phyloP scores from a whole-genome alignment of 345 rosid genomes.

The Kernera saxatilis region DNA sequence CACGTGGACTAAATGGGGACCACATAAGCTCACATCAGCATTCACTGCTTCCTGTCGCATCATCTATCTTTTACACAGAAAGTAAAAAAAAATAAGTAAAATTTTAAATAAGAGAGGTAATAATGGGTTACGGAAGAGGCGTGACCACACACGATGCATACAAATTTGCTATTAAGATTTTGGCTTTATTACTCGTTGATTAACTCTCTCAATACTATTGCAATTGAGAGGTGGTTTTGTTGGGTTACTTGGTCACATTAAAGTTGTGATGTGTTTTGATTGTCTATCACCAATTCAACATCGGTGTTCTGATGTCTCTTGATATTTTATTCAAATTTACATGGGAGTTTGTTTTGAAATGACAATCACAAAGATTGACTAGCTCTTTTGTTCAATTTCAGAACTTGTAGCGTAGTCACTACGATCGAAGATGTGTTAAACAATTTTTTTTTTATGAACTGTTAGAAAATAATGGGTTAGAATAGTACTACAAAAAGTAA shows the following conservation, averaged over 20 bases:
- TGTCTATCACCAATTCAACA: background rate
- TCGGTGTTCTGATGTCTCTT: background rate
- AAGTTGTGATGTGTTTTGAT: background rate
- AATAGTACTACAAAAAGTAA: no score
- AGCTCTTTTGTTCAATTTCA: no score
- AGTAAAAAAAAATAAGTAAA: background rate
- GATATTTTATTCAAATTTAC: background rate
- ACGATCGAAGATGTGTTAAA: no score
- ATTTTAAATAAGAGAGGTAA: slow-evolving; percentile 11
- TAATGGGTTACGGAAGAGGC: slow-evolving; percentile 8
- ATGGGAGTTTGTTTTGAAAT: background rate
- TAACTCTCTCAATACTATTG: background rate
- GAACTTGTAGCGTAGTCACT: no score
- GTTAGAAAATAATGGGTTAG: no score
- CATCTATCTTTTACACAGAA: slow-evolving; percentile 25
- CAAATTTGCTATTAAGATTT: background rate
- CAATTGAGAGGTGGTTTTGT: background rate
- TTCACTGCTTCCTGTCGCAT: slow-evolving; percentile 27
- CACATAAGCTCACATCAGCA: slow-evolving; percentile 22
- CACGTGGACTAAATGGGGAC: slow-evolving; percentile 14
- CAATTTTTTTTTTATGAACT: no score
- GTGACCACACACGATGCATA: slow-evolving; percentile 19
- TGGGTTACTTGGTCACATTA: background rate
- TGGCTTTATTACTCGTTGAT: slow-evolving; percentile 1
- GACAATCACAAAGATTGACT: background rate